A percentile compares a stretch with the other conserved stretches of the same genome.
Conservation (phyloP, 805 yeast species). For the Metschnikowia peoriensis region DNA sequence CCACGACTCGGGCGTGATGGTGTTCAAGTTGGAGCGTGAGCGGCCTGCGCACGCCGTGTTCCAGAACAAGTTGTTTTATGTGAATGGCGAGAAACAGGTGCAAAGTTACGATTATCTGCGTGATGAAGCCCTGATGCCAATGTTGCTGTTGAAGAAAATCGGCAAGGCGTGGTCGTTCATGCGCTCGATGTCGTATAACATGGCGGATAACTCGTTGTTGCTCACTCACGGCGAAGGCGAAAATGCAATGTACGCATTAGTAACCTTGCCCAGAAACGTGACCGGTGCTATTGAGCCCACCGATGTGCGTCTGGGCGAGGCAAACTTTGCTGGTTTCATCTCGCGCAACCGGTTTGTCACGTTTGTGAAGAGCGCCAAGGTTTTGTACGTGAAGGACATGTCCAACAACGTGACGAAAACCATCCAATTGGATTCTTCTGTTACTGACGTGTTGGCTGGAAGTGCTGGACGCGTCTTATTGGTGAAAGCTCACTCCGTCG, state of each 20-base stretch:
- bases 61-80: slow-evolving; percentile 72
- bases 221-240: slow-evolving; percentile 77
- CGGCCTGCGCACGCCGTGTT: slow-evolving; percentile 82
- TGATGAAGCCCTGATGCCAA: slow-evolving; percentile 68
- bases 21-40: slow-evolving; percentile 95
- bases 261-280: slow-evolving; percentile 78
- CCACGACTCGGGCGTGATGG: slow-evolving; percentile 97
- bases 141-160: slow-evolving; percentile 77
- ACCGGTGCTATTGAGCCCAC: slow-evolving; percentile 93
- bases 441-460: slow-evolving; percentile 71
- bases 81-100: slow-evolving; percentile 82
- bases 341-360: slow-evolving; percentile 94
- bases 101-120: slow-evolving; percentile 71
- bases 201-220: slow-evolving; percentile 83
- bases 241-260: slow-evolving; percentile 66
- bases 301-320: slow-evolving; percentile 75
- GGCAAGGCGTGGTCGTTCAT: slow-evolving; percentile 87
- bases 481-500: slow-evolving; percentile 68
- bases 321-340: slow-evolving; percentile 83
- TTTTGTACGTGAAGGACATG: slow-evolving; percentile 81
- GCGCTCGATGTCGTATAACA: slow-evolving; percentile 84
- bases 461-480: slow-evolving; percentile 83
- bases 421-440: slow-evolving; percentile 64
- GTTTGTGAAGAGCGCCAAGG: slow-evolving; percentile 58
- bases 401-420: slow-evolving; percentile 79